These are phyloP conservation scores for Cercospora sesami DNA, from an alignment of 2,329 filamentous ascomycete species.

Conservation along the genomic window DNA sequence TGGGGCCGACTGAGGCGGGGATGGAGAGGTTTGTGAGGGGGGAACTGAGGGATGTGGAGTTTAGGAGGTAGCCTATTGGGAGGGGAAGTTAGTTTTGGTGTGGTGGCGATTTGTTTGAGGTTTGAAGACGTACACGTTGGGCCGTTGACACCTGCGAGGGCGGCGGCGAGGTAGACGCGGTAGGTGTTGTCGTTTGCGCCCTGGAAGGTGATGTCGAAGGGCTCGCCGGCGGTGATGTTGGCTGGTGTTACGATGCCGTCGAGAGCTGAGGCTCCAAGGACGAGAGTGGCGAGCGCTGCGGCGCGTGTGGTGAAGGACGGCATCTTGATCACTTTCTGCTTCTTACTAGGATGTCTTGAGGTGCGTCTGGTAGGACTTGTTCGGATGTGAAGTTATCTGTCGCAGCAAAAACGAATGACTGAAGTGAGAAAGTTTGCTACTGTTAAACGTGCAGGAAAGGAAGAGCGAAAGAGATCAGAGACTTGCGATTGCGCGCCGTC, in stretches of 20 bases:
- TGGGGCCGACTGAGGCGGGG: slow-evolving; percentile 37
- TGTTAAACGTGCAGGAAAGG: neutral
- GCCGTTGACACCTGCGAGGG: slow-evolving; percentile 37
- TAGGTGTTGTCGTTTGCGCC: slow-evolving; percentile 34
- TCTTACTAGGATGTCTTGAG: neutral
- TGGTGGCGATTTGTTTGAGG: too few relatives aligned
- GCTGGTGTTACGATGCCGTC: slow-evolving; percentile 32
- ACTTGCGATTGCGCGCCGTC: neutral
- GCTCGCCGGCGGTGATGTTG: slow-evolving; percentile 28
- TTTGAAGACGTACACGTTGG: slow-evolving; percentile 32
- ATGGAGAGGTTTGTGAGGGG: slow-evolving; percentile 36
- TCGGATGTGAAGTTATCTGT: neutral
- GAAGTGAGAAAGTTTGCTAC: slow-evolving; percentile 5
- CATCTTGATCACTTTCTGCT: neutral
- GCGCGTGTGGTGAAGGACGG: slow-evolving; percentile 15
- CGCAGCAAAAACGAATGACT: slow-evolving; percentile 17
- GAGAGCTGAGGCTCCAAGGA: slow-evolving; percentile 25
- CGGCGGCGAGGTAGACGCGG: slow-evolving; percentile 40
- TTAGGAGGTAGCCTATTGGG: slow-evolving; percentile 37
- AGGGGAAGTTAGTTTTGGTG: neutral
- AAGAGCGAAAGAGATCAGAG: neutral
- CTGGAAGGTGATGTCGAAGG: slow-evolving; percentile 39
- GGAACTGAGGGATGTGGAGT: slow-evolving; percentile 33
- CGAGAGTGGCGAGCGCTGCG: slow-evolving; percentile 17
- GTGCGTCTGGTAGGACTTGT: neutral